Base-by-base conservation (phyloP, 768 basidiomycete genomes). In the Lentinula edodes region DNA sequence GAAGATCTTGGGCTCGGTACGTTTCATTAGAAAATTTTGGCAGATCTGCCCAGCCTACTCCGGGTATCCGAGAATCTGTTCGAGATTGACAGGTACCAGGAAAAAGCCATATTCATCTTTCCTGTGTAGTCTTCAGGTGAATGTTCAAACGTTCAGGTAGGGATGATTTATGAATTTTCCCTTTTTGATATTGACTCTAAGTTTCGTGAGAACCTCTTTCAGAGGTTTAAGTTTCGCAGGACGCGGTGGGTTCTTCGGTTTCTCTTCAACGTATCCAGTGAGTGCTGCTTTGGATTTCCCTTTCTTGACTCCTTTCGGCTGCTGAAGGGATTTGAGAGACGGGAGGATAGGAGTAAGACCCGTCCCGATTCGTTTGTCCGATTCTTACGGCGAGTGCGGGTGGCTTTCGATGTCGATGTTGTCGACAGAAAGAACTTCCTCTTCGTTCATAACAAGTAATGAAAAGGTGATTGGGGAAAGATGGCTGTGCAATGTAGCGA, bases 31-130 rank as follows among this genome's bases (percentile, higher is more conserved):
- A n/a, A n/a, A n/a, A n/a, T n/a, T n/a, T n/a, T n/a, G n/a, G n/a
- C n/a, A n/a, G n/a, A n/a, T n/a, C n/a, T n/a, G n/a, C n/a, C n/a
- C n/a, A n/a, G n/a, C n/a, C n/a, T n/a, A n/a, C n/a, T 89, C 85
- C 12, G 76, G 61, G 65, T 89, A 89, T 1, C 85, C 85, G 10
- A 85, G 80, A 0, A 90, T 85, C 64, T 82, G 78, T 1, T 75
- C 70, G 0, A 73, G 70, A 70, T 91, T 80, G 6, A 93, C 91
- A 1, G 90, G 90, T 41, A 72, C 68, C 60, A 91, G 72, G 70
- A 93, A 93, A 73, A 92, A 92, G 1, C 88, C 90, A 77, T 93
- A 93, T 72, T 90, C 89, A 69, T 92, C 91, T 71, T 88, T 91
- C 76, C 91, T 92, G 65, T 69, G 61, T 61, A 54, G 46, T 23